phyloP scores from a whole-genome alignment of 2,329 filamentous ascomycete species.

The Fusarium brachygibbosum region DNA sequence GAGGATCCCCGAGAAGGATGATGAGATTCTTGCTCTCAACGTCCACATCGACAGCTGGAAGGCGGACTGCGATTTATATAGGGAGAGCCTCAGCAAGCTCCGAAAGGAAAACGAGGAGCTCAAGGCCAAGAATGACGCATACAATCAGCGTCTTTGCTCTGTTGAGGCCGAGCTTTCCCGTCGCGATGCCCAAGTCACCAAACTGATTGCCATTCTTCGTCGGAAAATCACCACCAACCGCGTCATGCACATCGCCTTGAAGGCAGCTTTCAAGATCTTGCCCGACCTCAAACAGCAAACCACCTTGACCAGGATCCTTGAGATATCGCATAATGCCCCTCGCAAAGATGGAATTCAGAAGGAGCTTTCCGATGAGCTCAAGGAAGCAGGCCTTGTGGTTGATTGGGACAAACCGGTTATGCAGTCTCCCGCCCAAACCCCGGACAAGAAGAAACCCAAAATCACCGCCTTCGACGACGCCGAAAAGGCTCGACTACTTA shows the following conservation, averaged over 20 bases:
- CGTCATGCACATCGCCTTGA: slow-evolving; percentile 10
- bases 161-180: neutral
- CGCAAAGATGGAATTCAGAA: neutral
- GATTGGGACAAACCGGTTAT: too few species aligned
- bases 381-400: neutral
- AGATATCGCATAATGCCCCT: neutral
- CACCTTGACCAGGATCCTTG: neutral
- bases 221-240: slow-evolving; percentile 5
- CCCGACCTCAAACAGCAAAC: neutral
- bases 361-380: slow-evolving; percentile 9
- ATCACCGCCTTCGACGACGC: neutral
- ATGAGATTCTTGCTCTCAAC: neutral
- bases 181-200: neutral
- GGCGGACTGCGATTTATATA: slow-evolving; percentile 1
- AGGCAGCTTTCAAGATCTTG: slow-evolving; percentile 16
- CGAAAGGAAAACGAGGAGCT: neutral
- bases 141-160: neutral
- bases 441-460: neutral
- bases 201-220: slow-evolving; percentile 12
- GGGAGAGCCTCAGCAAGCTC: neutral
- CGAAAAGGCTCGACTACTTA: too few species aligned
- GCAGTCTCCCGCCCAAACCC: neutral
- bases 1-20: slow-evolving; percentile 5
- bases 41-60: neutral
- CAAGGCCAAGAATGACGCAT: neutral